These are phyloP conservation scores for Gelatoporia subvermispora DNA, from an alignment of 768 basidiomycete genomes.

Conservation along the genomic window DNA sequence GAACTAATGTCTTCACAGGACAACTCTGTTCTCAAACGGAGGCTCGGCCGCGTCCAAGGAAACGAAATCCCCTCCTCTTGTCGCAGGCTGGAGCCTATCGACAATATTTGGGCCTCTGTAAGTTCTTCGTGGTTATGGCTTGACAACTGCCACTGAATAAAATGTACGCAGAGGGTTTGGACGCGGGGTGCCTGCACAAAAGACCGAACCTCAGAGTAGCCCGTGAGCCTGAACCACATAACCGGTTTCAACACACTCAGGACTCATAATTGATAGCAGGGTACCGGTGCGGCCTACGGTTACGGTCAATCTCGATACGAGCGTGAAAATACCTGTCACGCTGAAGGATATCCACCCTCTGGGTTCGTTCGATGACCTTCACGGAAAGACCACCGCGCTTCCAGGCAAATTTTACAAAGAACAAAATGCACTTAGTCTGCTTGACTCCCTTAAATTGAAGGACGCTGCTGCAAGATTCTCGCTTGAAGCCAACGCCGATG, in stretches of 20 bases:
- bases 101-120: constrained; percentile 69
- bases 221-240: no score
- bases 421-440: constrained; percentile 41
- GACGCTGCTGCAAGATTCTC: constrained; percentile 46
- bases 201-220: no score
- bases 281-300: constrained; percentile 27
- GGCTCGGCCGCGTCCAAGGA: not conserved
- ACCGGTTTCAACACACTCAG: no score
- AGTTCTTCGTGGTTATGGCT: constrained; percentile 21
- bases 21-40: not conserved
- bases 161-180: constrained; percentile 31
- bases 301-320: constrained; percentile 44
- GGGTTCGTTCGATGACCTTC: constrained; percentile 30
- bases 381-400: constrained; percentile 34
- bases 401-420: constrained; percentile 60
- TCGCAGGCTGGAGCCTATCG: constrained; percentile 38
- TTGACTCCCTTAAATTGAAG: constrained; percentile 47
- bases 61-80: constrained; percentile 9
- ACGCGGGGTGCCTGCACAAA: constrained; percentile 17
- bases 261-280: constrained; percentile 11
- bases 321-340: constrained; percentile 45
- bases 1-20: not conserved
- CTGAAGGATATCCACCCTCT: constrained; percentile 37
- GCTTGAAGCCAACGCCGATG: constrained; percentile 34
- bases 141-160: constrained; percentile 8